Conservation (phyloP, 352 stramenopile species). For the Peronospora belbahrii region DNA sequence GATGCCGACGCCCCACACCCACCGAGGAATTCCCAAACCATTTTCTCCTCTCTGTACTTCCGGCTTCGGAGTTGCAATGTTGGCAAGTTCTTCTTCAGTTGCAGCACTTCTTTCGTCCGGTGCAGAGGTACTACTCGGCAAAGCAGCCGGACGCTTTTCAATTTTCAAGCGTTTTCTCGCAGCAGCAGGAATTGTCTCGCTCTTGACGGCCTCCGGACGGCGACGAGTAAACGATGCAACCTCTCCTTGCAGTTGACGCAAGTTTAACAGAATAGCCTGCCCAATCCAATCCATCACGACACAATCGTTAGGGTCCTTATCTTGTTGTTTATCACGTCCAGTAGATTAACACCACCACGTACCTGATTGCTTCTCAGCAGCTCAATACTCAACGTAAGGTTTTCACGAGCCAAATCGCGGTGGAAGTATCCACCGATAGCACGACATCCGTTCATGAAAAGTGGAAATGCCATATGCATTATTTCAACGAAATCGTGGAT, state of each 20-base stretch:
- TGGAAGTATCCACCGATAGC: conserved; percentile 91
- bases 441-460: conserved; percentile 95
- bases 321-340: background rate
- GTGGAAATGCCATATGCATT: conserved; percentile 90
- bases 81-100: conserved; percentile 34
- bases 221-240: conserved; percentile 52
- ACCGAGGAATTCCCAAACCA: conserved; percentile 45
- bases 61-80: conserved; percentile 37
- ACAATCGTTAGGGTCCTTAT: background rate
- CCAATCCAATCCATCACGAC: background rate
- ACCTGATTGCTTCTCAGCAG: conserved; percentile 79
- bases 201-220: conserved; percentile 41
- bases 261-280: conserved; percentile 67
- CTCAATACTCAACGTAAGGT: conserved; percentile 65
- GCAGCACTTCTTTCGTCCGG: conserved; percentile 21
- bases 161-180: conserved; percentile 60
- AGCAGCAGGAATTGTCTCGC: conserved; percentile 41
- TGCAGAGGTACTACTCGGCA: conserved; percentile 2
- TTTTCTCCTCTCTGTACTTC: conserved; percentile 36
- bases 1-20: conserved; percentile 61
- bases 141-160: conserved; percentile 36
- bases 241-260: conserved; percentile 73
- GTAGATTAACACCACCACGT: background rate
- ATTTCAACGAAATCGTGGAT: conserved; percentile 90
- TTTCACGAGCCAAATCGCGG: conserved; percentile 56